Evolutionary conservation across 495 filamentous ascomycete genomes (phyloP), one percentile per base, ranked within the genome.

Genomic region (Aspergillus olivimuriae): DNA sequence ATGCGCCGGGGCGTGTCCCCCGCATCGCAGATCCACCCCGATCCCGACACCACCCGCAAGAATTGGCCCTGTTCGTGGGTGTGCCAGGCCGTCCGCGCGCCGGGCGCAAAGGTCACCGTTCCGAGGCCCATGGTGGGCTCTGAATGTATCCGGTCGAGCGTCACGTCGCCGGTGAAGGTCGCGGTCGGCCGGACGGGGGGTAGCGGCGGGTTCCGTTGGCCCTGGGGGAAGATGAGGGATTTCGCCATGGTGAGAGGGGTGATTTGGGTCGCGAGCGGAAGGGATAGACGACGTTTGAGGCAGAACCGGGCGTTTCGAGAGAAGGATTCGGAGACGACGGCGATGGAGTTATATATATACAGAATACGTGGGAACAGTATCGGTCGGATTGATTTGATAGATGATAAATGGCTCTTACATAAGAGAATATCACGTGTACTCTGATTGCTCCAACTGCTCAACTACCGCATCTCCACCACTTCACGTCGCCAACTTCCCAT

Each of bases 61-160:
- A 57, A 32, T 30, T 57, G 53, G 4, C 56, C 50, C 4, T 44
- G 39, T 24, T 57, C 53, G 32, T 59, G 56, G 4, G 47, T 56
- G 24, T 60, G 50, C 57, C 57, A 60, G 20, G 56, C 38, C 12
- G 51, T 60, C 1, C 50, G 53, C 2, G 56, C 50, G 34, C 53
- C 56, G 4, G 53, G 53, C 10, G 50, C 51, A 24, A 57, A 57
- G 4, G 50, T 60, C n/a, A 55, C 48, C 24, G 52, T 50, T 10
- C 48, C 46, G 3, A 52, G 32, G 2, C 39, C 40, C 26, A 46
- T 34, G 4, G 41, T 28, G 11, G 17, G 4, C 15, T 52, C 50
- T 12, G 21, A 34, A 18, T 44, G 38, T 32, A 52, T 47, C 6
- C 21, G 43, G 18, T 54, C 53, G 14, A 60, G 37, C 16, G 30